phyloP scores from a whole-genome alignment of 2,329 filamentous ascomycete genomes.

The Pleomassaria siparia region DNA sequence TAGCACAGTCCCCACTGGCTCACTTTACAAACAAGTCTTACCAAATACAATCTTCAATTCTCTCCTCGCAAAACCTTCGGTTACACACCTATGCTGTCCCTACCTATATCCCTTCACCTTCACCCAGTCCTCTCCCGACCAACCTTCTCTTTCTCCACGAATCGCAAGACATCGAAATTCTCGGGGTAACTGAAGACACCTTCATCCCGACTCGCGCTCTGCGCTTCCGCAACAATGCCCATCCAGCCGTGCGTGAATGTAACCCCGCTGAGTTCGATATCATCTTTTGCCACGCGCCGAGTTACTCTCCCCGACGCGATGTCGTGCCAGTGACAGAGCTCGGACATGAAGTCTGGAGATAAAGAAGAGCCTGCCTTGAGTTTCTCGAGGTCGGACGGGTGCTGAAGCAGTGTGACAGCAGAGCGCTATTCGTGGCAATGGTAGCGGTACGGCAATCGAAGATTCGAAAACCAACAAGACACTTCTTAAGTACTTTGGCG shows the following conservation, averaged over 20 bases:
- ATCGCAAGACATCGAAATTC: conserved; percentile 44
- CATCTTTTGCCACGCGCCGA: conserved; percentile 51
- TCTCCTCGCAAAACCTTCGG: conserved; percentile 47
- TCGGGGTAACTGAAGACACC: conserved; percentile 33
- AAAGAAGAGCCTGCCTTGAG: conserved; percentile 46
- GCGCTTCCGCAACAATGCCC: conserved; percentile 52
- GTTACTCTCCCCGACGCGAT: conserved; percentile 52
- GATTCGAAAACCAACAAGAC: conserved; percentile 52
- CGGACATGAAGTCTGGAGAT: conserved; percentile 48
- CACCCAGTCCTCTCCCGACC: conserved; percentile 17
- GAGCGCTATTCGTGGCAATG: conserved; percentile 52
- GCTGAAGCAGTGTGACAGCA: conserved; percentile 48
- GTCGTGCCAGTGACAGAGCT: conserved; percentile 54
- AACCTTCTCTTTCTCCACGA: conserved; percentile 16
- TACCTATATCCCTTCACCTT: conserved; percentile 51
- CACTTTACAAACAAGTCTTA: conserved; percentile 29
- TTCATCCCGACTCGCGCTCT: conserved; percentile 53
- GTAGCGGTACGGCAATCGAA: conserved; percentile 57
- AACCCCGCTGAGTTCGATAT: conserved; percentile 49
- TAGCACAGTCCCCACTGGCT: not conserved
- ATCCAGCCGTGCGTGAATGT: conserved; percentile 47
- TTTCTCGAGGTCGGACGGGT: conserved; percentile 47
- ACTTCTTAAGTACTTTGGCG: conserved; percentile 50
- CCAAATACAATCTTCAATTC: conserved; percentile 50
- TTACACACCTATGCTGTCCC: conserved; percentile 51